Evolutionary conservation across 1,284 basidiomycete genomes (phyloP), one percentile per base, ranked within the genome.

Genomic region (Polyporus tsugae): DNA sequence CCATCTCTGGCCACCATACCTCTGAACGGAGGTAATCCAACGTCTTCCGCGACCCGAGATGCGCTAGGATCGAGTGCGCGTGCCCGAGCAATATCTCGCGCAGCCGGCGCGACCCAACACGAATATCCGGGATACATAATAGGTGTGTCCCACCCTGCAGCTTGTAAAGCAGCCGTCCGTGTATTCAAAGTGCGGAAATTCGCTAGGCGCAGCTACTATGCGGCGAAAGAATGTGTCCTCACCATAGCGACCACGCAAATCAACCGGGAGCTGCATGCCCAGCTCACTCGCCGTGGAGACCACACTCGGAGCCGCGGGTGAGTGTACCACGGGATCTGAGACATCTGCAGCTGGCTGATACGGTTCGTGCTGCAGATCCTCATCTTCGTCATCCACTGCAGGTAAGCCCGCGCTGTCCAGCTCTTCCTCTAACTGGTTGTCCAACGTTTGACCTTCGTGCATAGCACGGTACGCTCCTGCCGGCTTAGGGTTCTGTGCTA

Each of bases 1-100:
- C 64, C 64, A 78, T 73, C 3, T 64, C 57, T 60, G 75, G 74
- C 77, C 77, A 78, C 77, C 77, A 78, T 6, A 78, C 73, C 29
- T 77, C 63, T 49, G 74, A 70, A 10, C 68, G 61, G 33, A 78
- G 62, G 60, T 76, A 77, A n/a, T 42, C 38, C 2, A 72, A 36
- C 1, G 77, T 78, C 55, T 76, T 78, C 11, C 60, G 38, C 6
- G 67, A 29, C 1, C 77, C 75, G 4, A 78, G 66, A 59, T 78
- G 77, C 1, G 76, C 76, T 9, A 78, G 64, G 6, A 78, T 52
- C 1, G 74, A 75, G 65, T 78, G 77, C 9, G 74, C 76, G 22
- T 76, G 74, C 6, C 67, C 62, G 5, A 78, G 77, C 0, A 78
- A 25, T n/a, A 75, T 61, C 60, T 78, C 77, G 33, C 73, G 61